Evolutionary conservation across 768 basidiomycete genomes (phyloP).

Genomic region (Leccinum broughii): DNA sequence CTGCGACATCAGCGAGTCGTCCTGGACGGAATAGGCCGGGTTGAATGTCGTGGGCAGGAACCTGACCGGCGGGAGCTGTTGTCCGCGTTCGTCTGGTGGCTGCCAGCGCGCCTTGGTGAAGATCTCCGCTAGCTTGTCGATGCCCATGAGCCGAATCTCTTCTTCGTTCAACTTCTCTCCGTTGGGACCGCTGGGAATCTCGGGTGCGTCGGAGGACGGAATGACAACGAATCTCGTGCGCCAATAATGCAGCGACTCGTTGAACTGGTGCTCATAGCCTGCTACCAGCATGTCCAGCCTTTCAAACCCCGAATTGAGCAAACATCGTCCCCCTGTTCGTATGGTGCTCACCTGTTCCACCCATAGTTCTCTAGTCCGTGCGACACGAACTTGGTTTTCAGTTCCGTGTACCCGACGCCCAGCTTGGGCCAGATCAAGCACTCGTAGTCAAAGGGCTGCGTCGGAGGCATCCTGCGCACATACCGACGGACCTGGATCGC

Average conservation of each 20-base stretch:
- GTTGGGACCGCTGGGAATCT: slow-evolving; percentile 51
- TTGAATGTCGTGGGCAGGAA: slow-evolving; percentile 85
- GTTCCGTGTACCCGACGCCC: slow-evolving; percentile 83
- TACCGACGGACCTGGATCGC: slow-evolving; percentile 86
- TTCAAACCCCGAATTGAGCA: background rate
- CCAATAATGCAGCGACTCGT: slow-evolving; percentile 88
- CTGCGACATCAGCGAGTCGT: slow-evolving; percentile 75
- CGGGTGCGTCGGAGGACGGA: slow-evolving; percentile 73
- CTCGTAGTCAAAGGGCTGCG: slow-evolving; percentile 70
- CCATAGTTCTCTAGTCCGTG: slow-evolving; percentile 82
- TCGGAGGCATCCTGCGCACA: slow-evolving; percentile 68
- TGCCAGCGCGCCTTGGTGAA: slow-evolving; percentile 87
- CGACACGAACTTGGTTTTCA: slow-evolving; percentile 69
- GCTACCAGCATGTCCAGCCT: slow-evolving; percentile 86
- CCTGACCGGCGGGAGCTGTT: slow-evolving; percentile 59
- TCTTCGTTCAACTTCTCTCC: slow-evolving; percentile 83
- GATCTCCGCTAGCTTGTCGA: slow-evolving; percentile 87
- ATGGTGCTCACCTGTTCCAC: slow-evolving; percentile 70
- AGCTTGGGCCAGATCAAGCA: slow-evolving; percentile 94
- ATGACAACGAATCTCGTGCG: slow-evolving; percentile 92
- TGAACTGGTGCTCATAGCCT: slow-evolving; percentile 78
- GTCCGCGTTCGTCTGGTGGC: slow-evolving; percentile 40
- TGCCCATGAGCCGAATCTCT: slow-evolving; percentile 85
- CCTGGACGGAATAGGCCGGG: slow-evolving; percentile 76
- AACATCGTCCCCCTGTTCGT: background rate